These are phyloP conservation scores for Pseudogymnoascus sp. DNA, from an alignment of 2,329 filamentous ascomycete species.

Conservation along the genomic window DNA sequence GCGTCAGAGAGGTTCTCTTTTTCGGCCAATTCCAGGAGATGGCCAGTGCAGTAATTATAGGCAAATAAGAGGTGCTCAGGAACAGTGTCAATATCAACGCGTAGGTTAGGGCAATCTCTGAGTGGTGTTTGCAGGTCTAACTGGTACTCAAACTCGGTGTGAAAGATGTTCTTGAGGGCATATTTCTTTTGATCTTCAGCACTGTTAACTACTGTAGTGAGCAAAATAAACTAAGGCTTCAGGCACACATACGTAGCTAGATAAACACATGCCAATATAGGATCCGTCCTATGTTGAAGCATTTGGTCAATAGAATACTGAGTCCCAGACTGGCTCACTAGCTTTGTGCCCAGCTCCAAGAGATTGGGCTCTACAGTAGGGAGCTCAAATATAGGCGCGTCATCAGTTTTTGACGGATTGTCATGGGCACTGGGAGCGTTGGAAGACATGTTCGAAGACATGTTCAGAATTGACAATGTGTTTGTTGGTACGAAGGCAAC, in stretches of 20 bases:
- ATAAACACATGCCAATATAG: neutral
- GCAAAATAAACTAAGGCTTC: too few species aligned
- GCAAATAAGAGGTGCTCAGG: slow-evolving; percentile 38
- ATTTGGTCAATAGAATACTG: neutral
- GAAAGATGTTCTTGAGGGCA: neutral
- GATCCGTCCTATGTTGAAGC: neutral
- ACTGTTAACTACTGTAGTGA: neutral
- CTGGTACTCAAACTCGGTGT: neutral
- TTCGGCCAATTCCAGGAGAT: slow-evolving; percentile 36
- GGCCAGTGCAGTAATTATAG: slow-evolving; percentile 35
- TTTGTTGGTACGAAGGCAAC: too few species aligned
- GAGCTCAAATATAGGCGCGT: neutral
- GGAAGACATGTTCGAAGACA: too few species aligned
- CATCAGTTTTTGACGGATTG: neutral
- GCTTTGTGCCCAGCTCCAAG: neutral
- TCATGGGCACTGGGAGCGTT: too few species aligned
- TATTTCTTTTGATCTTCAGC: neutral
- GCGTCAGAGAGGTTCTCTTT: slow-evolving; percentile 29
- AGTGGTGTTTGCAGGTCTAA: neutral
- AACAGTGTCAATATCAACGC: slow-evolving; percentile 33
- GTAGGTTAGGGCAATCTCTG: slow-evolving; percentile 26
- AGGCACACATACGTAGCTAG: too few species aligned
- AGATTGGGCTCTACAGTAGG: too few species aligned
- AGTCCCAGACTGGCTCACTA: neutral
- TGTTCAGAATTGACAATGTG: too few species aligned